Evolutionary conservation across 2,329 filamentous ascomycete genomes (phyloP), one percentile per base, ranked within the genome.

Genomic region (Fusarium brachygibbosum): DNA sequence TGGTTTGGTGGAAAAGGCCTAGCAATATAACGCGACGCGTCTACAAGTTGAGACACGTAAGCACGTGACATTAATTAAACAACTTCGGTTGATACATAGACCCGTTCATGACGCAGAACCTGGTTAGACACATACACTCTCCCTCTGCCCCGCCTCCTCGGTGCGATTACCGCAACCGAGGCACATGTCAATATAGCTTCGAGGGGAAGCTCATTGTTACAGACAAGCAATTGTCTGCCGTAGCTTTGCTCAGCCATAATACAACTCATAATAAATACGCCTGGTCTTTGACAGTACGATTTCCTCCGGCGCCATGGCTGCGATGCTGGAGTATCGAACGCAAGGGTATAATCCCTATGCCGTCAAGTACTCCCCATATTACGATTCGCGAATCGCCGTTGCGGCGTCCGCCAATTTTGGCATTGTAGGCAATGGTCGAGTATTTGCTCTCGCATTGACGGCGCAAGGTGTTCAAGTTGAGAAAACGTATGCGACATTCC

Each of bases 281-380:
- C 63, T 53, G 40, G 55, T 58, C 56, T 42, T 38, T 40, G 44
- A 63, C 41, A 53, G 57, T 59, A 25, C 37, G 34, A 6, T 40
- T 17, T 5, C 29, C 6, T 23, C 50, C 44, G 63, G 66, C 67
- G 72, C 63, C 58, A 83, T 83, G 82, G 80, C 81, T 80, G 83
- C 84, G 77, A 98, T 98, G 94, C 90, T 98, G 74, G 94, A 98
- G 82, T 98, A 93, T 82, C 91, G 93, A 69, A 98, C 96, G 23
- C 87, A 93, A 78, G 96, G 96, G 76, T 98, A 89, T 86, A 97
- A 98, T 80, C 94, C 94, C 75, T 98, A 97, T 82, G 93, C 93
- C 73, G 94, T 98, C 81, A 97, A 98, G 82, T 99, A 98, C 85
- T 98, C 95, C 58, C 96, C 96, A 9, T 99, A 98, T 84, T 97